Evolutionary conservation across 441 rosid species (phyloP).

Genomic region (Hura crepitans): DNA sequence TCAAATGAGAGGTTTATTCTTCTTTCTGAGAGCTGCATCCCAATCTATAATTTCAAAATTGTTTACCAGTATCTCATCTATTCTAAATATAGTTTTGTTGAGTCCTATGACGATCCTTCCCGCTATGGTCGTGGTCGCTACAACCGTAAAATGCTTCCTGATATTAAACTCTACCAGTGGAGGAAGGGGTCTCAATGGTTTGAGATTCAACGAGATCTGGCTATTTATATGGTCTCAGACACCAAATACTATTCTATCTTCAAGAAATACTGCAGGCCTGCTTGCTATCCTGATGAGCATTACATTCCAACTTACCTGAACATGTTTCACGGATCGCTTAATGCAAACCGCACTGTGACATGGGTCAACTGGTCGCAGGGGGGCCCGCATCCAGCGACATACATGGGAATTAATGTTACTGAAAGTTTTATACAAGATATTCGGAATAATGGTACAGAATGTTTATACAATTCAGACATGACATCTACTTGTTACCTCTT

Average conservation of each 20-base stretch:
- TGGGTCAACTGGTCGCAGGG: conserved; percentile 87
- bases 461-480: conserved; percentile 58
- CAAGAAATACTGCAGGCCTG: conserved; percentile 73
- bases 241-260: conserved; percentile 61
- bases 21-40: conserved; percentile 94
- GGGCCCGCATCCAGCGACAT: conserved; percentile 81
- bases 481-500: conserved; percentile 73
- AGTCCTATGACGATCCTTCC: conserved; percentile 82
- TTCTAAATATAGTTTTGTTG: conserved; percentile 75
- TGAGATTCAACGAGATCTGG: conserved; percentile 66
- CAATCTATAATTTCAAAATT: conserved; percentile 67
- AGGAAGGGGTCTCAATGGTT: conserved; percentile 97
- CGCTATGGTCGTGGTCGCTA: conserved; percentile 94
- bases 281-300: conserved; percentile 95
- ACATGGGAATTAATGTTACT: conserved; percentile 45
- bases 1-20: conserved; percentile 86
- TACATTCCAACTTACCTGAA: conserved; percentile 76
- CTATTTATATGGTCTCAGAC: conserved; percentile 63
- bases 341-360: conserved; percentile 70
- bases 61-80: conserved; percentile 68
- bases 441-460: conserved; percentile 53
- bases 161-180: conserved; percentile 76
- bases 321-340: conserved; percentile 68
- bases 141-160: conserved; percentile 79
- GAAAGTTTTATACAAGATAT: conserved; percentile 58